Base-by-base conservation (phyloP, 2,329 filamentous ascomycete genomes). In the Diplodia sapinea region DNA sequence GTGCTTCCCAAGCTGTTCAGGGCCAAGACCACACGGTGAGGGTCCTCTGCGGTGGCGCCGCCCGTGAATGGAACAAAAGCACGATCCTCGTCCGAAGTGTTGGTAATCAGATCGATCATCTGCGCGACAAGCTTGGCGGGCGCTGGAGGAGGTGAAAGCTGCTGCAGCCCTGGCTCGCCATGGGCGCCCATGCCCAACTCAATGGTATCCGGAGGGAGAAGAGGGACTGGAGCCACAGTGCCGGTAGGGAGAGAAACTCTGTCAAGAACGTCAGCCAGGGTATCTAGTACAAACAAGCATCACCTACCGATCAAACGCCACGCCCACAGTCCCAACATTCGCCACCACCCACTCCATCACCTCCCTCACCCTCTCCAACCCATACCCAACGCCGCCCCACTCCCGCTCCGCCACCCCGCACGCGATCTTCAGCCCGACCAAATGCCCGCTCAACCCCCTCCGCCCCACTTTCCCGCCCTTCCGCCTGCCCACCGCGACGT, bases 141-240 rank as follows among this genome's bases (percentile, higher is more conserved):
- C 2, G 73, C 69, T 1, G 77, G 77, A n/a, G 78, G 71, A 0
- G 77, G 87, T 0, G 83, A 84, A 20, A 88, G 74, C 74, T 86
- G 87, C 72, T 80, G 81, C 72, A 87, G 85, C 0, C 79, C 88
- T 0, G 88, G 88, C 75, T 91, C 88, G 73, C 89, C 89, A 74
- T 91, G 88, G 15, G 87, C 87, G 0, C 88, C 88, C 26, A 88
- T 89, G 3, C 88, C 88, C n/a, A 90, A 80, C 74, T 89, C 88
- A 43, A 89, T 75, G 67, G 87, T 86, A 66, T 86, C 76, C 1
- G 78, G 74, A 11, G 77, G 79, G 2, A 88, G 80, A 17, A 77
- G 81, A 70, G 88, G 86, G 71, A 87, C 87, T 71, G 88, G 87
- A 61, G 88, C 87, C 33, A 89, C 79, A 0, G 85, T 87, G 2